Evolutionary conservation across 1,139 yeast species (phyloP).

Genomic region (Saccharomyces pastorianus): DNA sequence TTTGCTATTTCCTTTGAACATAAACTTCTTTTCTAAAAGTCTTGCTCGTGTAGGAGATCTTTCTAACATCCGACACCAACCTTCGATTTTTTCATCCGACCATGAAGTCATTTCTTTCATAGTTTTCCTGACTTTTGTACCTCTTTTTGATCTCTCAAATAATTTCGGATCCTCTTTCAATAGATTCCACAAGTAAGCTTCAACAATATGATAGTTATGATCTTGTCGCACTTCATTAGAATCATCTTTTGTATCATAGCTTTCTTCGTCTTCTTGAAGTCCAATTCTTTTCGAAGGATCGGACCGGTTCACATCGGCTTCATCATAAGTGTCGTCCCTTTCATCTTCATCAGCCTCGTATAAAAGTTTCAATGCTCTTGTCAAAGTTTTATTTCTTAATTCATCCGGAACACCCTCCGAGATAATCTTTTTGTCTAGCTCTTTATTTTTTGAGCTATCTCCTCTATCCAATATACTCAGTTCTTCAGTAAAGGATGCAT

Average conservation of each 20-base stretch:
- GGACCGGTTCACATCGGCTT: conserved; percentile 42
- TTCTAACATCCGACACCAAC: conserved; percentile 76
- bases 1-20: conserved; percentile 38
- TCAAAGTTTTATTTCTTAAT: conserved; percentile 48
- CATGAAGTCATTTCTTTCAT: conserved; percentile 50
- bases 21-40: conserved; percentile 53
- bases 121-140: conserved; percentile 43
- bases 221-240: conserved; percentile 16
- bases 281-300: conserved; percentile 9
- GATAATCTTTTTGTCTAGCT: conserved; percentile 12
- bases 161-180: conserved; percentile 46
- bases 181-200: conserved; percentile 49
- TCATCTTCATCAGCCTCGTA: conserved; percentile 63
- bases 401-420: conserved; percentile 37
- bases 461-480: background rate
- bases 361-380: conserved; percentile 55
- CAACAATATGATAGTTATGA: conserved; percentile 34
- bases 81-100: conserved; percentile 89
- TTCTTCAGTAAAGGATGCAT: background rate
- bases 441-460: conserved; percentile 3
- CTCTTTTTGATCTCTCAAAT: conserved; percentile 47
- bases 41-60: conserved; percentile 56
- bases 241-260: conserved; percentile 7
- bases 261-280: conserved; percentile 6
- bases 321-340: conserved; percentile 72